These are phyloP conservation scores for Sclerotinia borealis DNA, from an alignment of 2,329 filamentous ascomycete genomes.

Conservation along the genomic window DNA sequence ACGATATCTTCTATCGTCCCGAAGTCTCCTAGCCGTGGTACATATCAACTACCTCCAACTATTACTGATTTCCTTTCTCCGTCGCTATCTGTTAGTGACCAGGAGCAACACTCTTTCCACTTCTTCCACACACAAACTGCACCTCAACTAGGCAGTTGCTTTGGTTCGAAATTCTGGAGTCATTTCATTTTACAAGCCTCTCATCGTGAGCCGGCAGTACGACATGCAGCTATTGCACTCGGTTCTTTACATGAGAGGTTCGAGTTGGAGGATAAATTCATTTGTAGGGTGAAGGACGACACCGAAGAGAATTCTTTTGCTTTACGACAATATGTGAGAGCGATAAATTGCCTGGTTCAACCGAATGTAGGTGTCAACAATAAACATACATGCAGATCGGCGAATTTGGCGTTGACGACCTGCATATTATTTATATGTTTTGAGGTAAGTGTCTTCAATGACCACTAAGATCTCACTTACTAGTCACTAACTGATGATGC, in stretches of 20 bases:
- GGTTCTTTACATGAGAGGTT: conserved; percentile 20
- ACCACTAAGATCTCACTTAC: background rate
- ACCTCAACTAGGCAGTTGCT: conserved; percentile 57
- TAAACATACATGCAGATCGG: conserved; percentile 8
- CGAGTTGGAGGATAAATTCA: conserved; percentile 4
- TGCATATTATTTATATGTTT: conserved; percentile 23
- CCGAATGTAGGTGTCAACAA: conserved; percentile 17
- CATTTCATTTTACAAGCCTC: conserved; percentile 54
- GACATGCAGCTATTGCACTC: conserved; percentile 20
- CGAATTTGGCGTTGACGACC: conserved; percentile 18
- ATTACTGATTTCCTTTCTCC: background rate
- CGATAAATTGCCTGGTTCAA: conserved; percentile 14
- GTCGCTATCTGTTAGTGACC: background rate
- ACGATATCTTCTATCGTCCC: background rate
- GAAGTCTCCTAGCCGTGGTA: background rate
- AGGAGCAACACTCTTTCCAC: conserved; percentile 43
- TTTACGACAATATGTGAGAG: conserved; percentile 17
- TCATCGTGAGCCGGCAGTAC: conserved; percentile 36
- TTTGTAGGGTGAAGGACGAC: background rate
- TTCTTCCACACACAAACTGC: conserved; percentile 54
- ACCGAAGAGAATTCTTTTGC: conserved; percentile 15
- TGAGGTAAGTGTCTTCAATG: conserved; percentile 14
- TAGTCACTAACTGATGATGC: background rate
- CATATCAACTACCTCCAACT: background rate
- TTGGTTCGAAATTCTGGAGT: conserved; percentile 58